Evolutionary conservation across 2,329 filamentous ascomycete genomes (phyloP).

Genomic region (Podosphaera aphanis): DNA sequence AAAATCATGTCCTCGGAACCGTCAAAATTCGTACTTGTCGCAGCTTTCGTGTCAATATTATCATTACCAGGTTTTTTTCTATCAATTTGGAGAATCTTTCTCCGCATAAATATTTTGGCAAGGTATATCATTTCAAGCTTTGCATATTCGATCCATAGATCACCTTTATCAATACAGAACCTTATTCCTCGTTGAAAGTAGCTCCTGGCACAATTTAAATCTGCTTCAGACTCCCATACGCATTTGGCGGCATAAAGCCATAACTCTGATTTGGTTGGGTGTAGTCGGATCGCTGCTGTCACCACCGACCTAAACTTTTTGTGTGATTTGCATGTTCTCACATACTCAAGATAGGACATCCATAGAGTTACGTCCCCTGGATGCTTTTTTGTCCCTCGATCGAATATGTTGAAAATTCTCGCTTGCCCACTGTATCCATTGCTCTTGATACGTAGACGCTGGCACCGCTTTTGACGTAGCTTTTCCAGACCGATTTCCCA

Average conservation of each 20-base stretch:
- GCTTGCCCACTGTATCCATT: constrained; percentile 51
- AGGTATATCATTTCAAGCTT: constrained; percentile 85
- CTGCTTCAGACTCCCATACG: constrained; percentile 53
- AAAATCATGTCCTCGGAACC: constrained; percentile 29
- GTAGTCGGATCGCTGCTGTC: constrained; percentile 54
- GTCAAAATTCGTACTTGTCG: constrained; percentile 14
- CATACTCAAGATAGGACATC: constrained; percentile 75
- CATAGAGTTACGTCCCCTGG: constrained; percentile 62
- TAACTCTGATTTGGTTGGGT: constrained; percentile 59
- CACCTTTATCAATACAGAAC: constrained; percentile 56
- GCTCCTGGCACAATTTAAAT: constrained; percentile 65
- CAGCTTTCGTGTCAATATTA: constrained; percentile 22
- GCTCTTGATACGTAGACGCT: constrained; percentile 51
- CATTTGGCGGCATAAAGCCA: constrained; percentile 71
- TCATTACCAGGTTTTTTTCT: constrained; percentile 20
- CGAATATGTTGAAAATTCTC: constrained; percentile 71
- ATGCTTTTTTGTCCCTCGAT: constrained; percentile 66
- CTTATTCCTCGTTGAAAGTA: constrained; percentile 77
- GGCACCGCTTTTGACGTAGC: constrained; percentile 61
- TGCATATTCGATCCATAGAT: constrained; percentile 74
- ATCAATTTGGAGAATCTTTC: constrained; percentile 41
- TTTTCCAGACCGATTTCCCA: constrained; percentile 49
- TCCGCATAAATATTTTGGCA: constrained; percentile 52
- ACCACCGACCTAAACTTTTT: constrained; percentile 42
- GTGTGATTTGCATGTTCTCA: constrained; percentile 40